These are phyloP conservation scores for Hylodesmum podocarpum DNA, from an alignment of 306 rosid species.

Conservation along the genomic window DNA sequence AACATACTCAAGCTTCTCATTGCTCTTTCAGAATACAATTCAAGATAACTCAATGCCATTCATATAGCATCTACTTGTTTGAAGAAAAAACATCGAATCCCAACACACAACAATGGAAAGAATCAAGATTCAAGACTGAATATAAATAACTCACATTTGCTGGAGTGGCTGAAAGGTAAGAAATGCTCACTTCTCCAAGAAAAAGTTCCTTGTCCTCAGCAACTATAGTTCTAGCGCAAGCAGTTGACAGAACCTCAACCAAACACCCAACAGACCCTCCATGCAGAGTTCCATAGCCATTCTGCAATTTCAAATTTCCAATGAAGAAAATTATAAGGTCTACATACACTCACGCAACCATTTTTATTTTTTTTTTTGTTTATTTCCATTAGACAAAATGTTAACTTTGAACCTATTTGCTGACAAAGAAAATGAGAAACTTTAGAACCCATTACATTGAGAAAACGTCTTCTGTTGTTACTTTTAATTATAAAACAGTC, in stretches of 20 bases:
- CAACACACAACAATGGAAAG: slow-evolving; percentile 6
- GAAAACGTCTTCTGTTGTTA: too few species aligned
- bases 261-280: slow-evolving; percentile 48
- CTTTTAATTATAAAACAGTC: too few species aligned
- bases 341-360: background rate
- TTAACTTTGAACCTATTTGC: background rate
- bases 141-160: slow-evolving; percentile 34
- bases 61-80: background rate
- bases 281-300: slow-evolving; percentile 40
- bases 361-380: background rate
- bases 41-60: background rate
- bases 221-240: slow-evolving; percentile 56
- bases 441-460: too few species aligned
- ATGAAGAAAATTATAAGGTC: slow-evolving; percentile 1
- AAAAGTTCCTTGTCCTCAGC: slow-evolving; percentile 40
- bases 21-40: slow-evolving; percentile 16
- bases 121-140: background rate
- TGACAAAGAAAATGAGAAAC: background rate
- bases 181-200: slow-evolving; percentile 48
- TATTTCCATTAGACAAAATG: background rate
- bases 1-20: background rate
- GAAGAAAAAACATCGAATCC: background rate
- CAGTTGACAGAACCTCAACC: slow-evolving; percentile 33
- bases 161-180: slow-evolving; percentile 48
- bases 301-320: slow-evolving; percentile 43